These are phyloP conservation scores for Haematococcus sp. DNA, from an alignment of 139 green algal species.

Conservation along the genomic window DNA sequence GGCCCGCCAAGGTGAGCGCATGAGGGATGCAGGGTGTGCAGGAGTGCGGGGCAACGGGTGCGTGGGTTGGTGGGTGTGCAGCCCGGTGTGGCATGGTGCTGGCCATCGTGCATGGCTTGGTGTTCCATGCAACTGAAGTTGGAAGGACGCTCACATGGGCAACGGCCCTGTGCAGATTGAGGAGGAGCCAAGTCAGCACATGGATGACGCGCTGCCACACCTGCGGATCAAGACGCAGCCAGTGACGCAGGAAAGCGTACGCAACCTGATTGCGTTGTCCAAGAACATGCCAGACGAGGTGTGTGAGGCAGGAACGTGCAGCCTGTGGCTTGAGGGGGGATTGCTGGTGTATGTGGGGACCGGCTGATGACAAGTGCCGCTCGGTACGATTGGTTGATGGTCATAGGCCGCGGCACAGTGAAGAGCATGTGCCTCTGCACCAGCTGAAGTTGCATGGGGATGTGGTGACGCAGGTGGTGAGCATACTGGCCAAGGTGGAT, in stretches of 20 bases:
- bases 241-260: slow-evolving; percentile 39
- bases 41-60: too few species aligned
- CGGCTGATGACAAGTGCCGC: too few species aligned
- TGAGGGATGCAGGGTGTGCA: neutral
- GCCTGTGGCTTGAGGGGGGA: neutral
- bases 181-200: slow-evolving; percentile 15
- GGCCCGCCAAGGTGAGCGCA: slow-evolving; percentile 23
- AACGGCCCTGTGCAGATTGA: slow-evolving; percentile 23
- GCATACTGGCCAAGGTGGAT: slow-evolving; percentile 39
- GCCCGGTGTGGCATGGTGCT: too few species aligned
- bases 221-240: slow-evolving; percentile 17
- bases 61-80: too few species aligned
- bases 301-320: neutral
- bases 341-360: too few species aligned
- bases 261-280: slow-evolving; percentile 31
- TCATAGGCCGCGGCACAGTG: too few species aligned
- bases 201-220: slow-evolving; percentile 24
- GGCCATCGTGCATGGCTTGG: too few species aligned
- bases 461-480: slow-evolving; percentile 26
- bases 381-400: too few species aligned
- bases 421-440: too few species aligned
- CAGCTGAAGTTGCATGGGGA: too few species aligned
- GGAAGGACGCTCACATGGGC: neutral
- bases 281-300: slow-evolving; percentile 49
- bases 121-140: too few species aligned